Conservation (phyloP, 2,329 filamentous ascomycete species). For the Colletotrichum endophyticum region DNA sequence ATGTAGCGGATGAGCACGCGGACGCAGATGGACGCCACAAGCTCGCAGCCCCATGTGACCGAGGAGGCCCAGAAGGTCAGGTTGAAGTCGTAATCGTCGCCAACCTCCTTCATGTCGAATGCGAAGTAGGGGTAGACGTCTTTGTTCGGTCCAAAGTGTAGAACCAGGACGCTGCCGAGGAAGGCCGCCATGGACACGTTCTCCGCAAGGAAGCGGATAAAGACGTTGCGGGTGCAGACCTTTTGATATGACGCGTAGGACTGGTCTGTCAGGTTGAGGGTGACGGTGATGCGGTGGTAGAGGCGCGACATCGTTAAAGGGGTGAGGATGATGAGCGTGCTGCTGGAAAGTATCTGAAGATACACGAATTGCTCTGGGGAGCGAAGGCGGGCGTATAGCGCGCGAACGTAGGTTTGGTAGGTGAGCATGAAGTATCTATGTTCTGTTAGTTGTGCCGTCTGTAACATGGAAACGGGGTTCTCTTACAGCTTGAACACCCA, state of each 20-base stretch:
- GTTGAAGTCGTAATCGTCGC: constrained; percentile 61
- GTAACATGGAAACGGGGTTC: not conserved
- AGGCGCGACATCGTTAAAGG: constrained; percentile 67
- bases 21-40: constrained; percentile 65
- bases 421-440: constrained; percentile 69
- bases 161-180: constrained; percentile 66
- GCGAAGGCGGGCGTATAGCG: constrained; percentile 70
- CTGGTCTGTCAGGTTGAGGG: constrained; percentile 62
- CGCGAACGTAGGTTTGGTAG: constrained; percentile 74
- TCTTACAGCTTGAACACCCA: constrained; percentile 74
- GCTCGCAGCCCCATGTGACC: constrained; percentile 72
- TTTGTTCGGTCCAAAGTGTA: constrained; percentile 72
- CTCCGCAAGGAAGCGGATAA: constrained; percentile 70
- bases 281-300: constrained; percentile 59
- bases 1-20: constrained; percentile 61
- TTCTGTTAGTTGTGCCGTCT: constrained; percentile 3
- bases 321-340: constrained; percentile 65
- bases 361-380: constrained; percentile 69
- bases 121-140: constrained; percentile 74
- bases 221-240: constrained; percentile 69
- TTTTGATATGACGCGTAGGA: constrained; percentile 70
- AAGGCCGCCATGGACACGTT: constrained; percentile 74
- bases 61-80: constrained; percentile 68
- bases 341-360: constrained; percentile 68
- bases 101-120: constrained; percentile 54